These are phyloP conservation scores for Naganishia albida DNA, from an alignment of 1,284 basidiomycete species.

Conservation along the genomic window DNA sequence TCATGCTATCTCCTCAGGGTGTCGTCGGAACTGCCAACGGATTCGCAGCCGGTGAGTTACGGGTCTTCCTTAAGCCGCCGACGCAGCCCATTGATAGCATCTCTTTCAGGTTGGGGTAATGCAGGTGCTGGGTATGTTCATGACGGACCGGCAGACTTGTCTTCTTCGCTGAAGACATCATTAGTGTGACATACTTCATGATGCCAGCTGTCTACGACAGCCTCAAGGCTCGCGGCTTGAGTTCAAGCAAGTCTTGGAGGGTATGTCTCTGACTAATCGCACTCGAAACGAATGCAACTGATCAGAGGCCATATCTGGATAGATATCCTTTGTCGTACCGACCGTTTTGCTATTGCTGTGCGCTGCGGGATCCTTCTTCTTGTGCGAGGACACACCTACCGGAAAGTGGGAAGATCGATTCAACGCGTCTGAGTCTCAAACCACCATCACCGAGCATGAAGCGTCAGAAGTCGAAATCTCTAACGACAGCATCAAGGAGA, in stretches of 20 bases:
- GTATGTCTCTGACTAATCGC: neutral
- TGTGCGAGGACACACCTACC: slow-evolving; percentile 27
- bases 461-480: neutral
- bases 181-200: slow-evolving; percentile 22
- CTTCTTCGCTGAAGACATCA: neutral
- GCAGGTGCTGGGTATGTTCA: slow-evolving; percentile 17
- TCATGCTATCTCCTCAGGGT: slow-evolving; percentile 58
- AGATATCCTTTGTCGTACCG: slow-evolving; percentile 28
- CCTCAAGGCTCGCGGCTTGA: slow-evolving; percentile 8
- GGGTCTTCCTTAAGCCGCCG: too few species aligned
- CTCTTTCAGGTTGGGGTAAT: slow-evolving; percentile 56
- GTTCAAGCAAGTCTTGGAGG: slow-evolving; percentile 24
- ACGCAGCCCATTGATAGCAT: too few species aligned
- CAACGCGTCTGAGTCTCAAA: neutral
- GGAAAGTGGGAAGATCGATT: slow-evolving; percentile 30
- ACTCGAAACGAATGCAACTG: neutral
- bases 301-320: neutral
- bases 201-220: slow-evolving; percentile 30
- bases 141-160: neutral
- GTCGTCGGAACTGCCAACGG: slow-evolving; percentile 58
- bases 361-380: slow-evolving; percentile 26
- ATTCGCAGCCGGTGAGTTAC: slow-evolving; percentile 58
- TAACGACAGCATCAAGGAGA: slow-evolving; percentile 21
- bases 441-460: slow-evolving; percentile 20
- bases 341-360: slow-evolving; percentile 23